Percentiles rank a stretch among this genome's conserved stretches.
Evolutionary conservation across 139 green algal species (phyloP).

Genomic region (Chlamydomonas sp.): DNA sequence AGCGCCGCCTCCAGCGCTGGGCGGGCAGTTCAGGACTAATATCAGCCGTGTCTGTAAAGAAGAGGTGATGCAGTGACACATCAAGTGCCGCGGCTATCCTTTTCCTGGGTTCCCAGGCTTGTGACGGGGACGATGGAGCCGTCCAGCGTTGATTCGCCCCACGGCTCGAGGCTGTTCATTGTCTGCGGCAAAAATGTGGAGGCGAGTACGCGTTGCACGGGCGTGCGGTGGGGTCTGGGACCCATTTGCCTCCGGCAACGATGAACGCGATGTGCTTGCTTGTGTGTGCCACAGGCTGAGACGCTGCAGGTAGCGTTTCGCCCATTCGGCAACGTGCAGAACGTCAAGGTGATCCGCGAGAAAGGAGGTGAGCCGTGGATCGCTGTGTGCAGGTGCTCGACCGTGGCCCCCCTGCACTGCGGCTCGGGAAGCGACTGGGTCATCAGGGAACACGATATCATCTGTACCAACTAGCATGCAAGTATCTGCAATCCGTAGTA

Average conservation of each 20-base stretch:
- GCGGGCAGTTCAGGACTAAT: too few relatives aligned
- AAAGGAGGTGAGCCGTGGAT: conserved; percentile 75
- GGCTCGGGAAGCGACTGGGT: too few relatives aligned
- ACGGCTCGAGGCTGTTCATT: conserved; percentile 68
- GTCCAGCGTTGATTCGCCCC: conserved; percentile 41
- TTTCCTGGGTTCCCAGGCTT: too few relatives aligned
- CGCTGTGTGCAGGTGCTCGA: too few relatives aligned
- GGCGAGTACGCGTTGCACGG: conserved; percentile 43
- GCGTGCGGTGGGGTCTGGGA: neutral
- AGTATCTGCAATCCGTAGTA: neutral
- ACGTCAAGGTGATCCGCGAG: conserved; percentile 83
- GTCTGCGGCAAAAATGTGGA: conserved; percentile 79
- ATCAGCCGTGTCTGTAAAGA: too few relatives aligned
- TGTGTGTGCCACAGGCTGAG: conserved; percentile 58
- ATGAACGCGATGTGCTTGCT: neutral
- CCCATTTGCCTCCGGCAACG: neutral
- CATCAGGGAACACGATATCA: neutral
- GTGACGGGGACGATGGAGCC: too few relatives aligned
- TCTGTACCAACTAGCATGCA: neutral
- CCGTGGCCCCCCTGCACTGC: too few relatives aligned
- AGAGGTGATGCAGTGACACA: too few relatives aligned
- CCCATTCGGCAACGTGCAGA: conserved; percentile 67
- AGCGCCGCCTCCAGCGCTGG: too few relatives aligned
- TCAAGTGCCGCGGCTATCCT: too few relatives aligned
- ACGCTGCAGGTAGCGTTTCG: conserved; percentile 68